Conservation (phyloP, 2,329 filamentous ascomycete genomes). For the Stromatinia cepivora region DNA sequence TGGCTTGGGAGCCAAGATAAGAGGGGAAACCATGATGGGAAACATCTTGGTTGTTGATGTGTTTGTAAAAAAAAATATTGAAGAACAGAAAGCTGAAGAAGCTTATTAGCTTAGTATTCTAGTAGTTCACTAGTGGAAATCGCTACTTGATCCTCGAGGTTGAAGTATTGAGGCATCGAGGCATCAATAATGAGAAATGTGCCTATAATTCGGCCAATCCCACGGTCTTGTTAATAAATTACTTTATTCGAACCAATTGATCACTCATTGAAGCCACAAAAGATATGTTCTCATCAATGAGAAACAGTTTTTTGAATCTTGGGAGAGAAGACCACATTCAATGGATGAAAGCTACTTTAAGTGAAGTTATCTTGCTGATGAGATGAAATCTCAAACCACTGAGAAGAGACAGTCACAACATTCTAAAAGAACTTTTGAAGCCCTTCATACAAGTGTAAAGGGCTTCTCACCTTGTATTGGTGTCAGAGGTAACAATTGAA, state of each 20-base stretch:
- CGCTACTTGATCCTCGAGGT: not conserved
- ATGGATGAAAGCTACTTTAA: not conserved
- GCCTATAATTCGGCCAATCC: not conserved
- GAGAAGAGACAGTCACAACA: not conserved
- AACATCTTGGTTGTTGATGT: slow-evolving; percentile 10
- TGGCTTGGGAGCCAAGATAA: not conserved
- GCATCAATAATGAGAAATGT: not conserved
- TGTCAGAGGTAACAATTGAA: not conserved
- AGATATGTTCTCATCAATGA: not conserved
- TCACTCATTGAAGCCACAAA: not conserved
- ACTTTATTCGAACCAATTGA: not conserved
- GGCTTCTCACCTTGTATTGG: too few relatives aligned
- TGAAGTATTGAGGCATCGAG: not conserved
- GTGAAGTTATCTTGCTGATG: not conserved
- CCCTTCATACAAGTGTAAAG: not conserved
- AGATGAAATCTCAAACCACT: not conserved
- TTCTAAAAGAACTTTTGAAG: not conserved
- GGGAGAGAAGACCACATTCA: too few relatives aligned
- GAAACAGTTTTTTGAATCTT: not conserved
- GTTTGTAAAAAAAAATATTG: not conserved
- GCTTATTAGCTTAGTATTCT: not conserved
- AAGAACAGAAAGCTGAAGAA: not conserved
- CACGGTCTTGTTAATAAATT: not conserved
- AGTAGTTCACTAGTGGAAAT: not conserved
- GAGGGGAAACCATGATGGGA: slow-evolving; percentile 6